Conservation (phyloP, 208 protist species). For the Zelonia costaricensis region DNA sequence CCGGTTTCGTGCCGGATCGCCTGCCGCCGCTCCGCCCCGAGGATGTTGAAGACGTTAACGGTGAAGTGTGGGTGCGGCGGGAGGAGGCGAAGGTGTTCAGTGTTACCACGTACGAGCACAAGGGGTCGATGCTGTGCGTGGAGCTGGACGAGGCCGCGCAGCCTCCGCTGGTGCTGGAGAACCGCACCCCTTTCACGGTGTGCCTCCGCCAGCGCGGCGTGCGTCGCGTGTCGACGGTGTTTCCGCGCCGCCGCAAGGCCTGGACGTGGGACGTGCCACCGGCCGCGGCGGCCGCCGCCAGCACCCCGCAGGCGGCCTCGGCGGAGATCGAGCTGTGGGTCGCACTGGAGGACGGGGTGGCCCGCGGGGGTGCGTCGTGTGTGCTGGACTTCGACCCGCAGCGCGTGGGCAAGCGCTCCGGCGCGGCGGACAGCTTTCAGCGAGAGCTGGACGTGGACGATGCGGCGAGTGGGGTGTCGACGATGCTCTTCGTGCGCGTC, state of each 20-base stretch:
- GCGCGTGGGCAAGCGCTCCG: slow-evolving; percentile 10
- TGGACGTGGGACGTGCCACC: slow-evolving; percentile 61
- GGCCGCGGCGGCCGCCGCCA: not conserved
- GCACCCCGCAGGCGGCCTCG: slow-evolving; percentile 4
- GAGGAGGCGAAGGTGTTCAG: slow-evolving; percentile 51
- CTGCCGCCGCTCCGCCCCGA: slow-evolving; percentile 47
- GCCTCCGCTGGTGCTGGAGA: slow-evolving; percentile 76
- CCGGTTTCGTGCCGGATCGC: slow-evolving; percentile 10
- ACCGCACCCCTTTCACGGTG: slow-evolving; percentile 60
- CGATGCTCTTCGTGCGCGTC: slow-evolving; percentile 71
- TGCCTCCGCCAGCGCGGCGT: slow-evolving; percentile 46
- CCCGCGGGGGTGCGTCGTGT: not conserved
- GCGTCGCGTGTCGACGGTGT: slow-evolving; percentile 35
- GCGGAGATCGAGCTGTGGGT: slow-evolving; percentile 28
- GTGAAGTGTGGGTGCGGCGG: slow-evolving; percentile 40
- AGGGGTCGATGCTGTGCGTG: slow-evolving; percentile 56
- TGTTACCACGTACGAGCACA: slow-evolving; percentile 26
- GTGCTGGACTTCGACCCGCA: slow-evolving; percentile 74
- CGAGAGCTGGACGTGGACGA: slow-evolving; percentile 28
- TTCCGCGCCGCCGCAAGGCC: slow-evolving; percentile 53
- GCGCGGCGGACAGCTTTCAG: slow-evolving; percentile 19
- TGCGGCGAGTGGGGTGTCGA: slow-evolving; percentile 7
- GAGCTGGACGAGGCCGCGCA: slow-evolving; percentile 43
- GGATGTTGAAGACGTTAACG: slow-evolving; percentile 38
- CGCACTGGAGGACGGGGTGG: not conserved